Evolutionary conservation across 2,329 filamentous ascomycete species (phyloP).

Genomic region (Apiospora saccharicola): DNA sequence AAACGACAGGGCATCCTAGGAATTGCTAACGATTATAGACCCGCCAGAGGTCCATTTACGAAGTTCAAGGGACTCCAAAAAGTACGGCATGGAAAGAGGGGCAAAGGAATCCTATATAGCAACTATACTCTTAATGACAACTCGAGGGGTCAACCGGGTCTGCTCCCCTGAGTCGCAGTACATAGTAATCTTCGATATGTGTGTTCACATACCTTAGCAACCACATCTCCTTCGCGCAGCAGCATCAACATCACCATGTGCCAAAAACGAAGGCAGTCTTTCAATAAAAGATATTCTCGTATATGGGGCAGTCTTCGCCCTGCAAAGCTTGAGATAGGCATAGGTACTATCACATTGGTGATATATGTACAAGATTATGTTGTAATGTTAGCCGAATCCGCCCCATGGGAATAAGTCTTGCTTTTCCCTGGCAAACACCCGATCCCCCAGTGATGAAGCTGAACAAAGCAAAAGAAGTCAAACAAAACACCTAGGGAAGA

Average conservation of each 20-base stretch:
- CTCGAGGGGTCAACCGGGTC: conserved; percentile 10
- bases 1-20: conserved; percentile 16
- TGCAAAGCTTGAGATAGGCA: not conserved
- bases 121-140: conserved; percentile 15
- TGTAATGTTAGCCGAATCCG: not conserved
- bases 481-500: not conserved
- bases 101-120: conserved; percentile 2
- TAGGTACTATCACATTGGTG: not conserved
- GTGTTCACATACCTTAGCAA: not conserved
- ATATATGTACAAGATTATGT: not conserved
- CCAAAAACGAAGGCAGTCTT: too few relatives aligned
- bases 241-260: too few relatives aligned
- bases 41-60: conserved; percentile 10
- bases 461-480: not conserved
- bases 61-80: conserved; percentile 6
- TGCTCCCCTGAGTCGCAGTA: conserved; percentile 7
- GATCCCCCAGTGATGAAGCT: not conserved
- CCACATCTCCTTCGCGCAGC: not conserved
- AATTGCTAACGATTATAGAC: conserved; percentile 19
- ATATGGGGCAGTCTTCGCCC: not conserved
- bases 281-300: not conserved
- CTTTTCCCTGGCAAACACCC: not conserved
- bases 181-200: conserved; percentile 12
- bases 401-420: not conserved
- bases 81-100: not conserved